Base-by-base conservation (phyloP, 1,284 basidiomycete species). In the Cryptococcus sp. region DNA sequence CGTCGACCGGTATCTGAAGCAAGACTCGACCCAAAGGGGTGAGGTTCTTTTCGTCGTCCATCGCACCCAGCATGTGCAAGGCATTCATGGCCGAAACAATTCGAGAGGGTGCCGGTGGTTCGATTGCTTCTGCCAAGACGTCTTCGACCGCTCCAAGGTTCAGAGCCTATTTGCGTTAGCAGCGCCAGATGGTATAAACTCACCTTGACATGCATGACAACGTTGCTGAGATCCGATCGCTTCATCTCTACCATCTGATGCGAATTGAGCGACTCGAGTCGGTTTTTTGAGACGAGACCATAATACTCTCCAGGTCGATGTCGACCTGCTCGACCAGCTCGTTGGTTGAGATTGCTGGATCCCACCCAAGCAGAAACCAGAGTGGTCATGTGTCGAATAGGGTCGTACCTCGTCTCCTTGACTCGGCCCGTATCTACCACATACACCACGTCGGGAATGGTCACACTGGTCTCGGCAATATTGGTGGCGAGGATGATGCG, bases 221-320 rank as follows among this genome's bases (percentile, higher is more conserved):
- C 85, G 65, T 91, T 89, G 68, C 83, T 90, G 59, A 92, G 71
- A 71, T 92, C 88, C n/a, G 85, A 82, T 26, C 92, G 81, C 73
- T 91, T 92, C 91, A 97, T 97, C 74, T 97, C 93, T 34, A 97
- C 93, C 0, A 84, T 85, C 72, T 93, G 90, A 65, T 95, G 85
- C 31, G 87, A 80, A 51, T 83, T 79, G 39, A 97, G 77, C 12
- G 76, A 73, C 18, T 78, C 75, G 18, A 84, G 80, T 41, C 86
- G 83, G 26, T 76, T 74, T 51, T 79, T 78, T 43, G 87, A 81
- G 31, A 97, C 75, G 40, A 97, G 79, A 40, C 90, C 89, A 70
- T 80, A 97, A 75, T 97, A 97, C 65, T 93, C 87, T 62, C 93
- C 93, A 4, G 87, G 76, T 23, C 92, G 79, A 72, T 95, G 93